Percentiles rank a stretch among this genome's conserved stretches.
Evolutionary conservation across 345 rosid species (phyloP).

Genomic region (Sonneratia caseolaris): DNA sequence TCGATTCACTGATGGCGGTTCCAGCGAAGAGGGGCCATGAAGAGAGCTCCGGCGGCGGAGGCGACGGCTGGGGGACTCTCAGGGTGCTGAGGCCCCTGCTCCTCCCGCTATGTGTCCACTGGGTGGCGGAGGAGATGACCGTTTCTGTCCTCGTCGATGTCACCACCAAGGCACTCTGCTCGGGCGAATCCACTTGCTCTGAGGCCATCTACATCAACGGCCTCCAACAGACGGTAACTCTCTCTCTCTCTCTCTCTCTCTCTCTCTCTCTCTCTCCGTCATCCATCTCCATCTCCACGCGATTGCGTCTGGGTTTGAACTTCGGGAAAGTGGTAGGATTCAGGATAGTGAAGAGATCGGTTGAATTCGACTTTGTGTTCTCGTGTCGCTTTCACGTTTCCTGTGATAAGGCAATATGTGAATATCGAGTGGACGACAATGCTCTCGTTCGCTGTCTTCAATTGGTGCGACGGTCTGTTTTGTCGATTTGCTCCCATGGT

Average conservation of each 20-base stretch:
- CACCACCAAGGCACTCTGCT: slow-evolving; percentile 38
- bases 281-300: background rate
- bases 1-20: background rate
- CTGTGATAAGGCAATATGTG: no score
- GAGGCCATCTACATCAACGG: slow-evolving; percentile 46
- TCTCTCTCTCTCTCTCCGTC: background rate
- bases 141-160: slow-evolving; percentile 55
- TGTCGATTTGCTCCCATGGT: no score
- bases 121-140: slow-evolving; percentile 54
- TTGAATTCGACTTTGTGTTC: background rate
- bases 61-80: slow-evolving; percentile 14
- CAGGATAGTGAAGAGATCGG: no score
- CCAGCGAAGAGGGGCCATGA: background rate
- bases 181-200: slow-evolving; percentile 33
- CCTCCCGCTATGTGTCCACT: slow-evolving; percentile 39
- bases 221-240: slow-evolving; percentile 40
- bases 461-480: background rate
- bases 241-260: background rate
- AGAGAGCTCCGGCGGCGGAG: slow-evolving; percentile 10
- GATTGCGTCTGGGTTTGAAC: no score
- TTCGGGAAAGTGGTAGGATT: no score
- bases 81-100: slow-evolving; percentile 35
- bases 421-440: background rate
- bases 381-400: background rate
- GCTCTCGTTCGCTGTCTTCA: background rate